Percentiles rank a stretch among this genome's conserved stretches.
Evolutionary conservation across 345 rosid genomes (phyloP).

Genomic region (Salix suchowensis): DNA sequence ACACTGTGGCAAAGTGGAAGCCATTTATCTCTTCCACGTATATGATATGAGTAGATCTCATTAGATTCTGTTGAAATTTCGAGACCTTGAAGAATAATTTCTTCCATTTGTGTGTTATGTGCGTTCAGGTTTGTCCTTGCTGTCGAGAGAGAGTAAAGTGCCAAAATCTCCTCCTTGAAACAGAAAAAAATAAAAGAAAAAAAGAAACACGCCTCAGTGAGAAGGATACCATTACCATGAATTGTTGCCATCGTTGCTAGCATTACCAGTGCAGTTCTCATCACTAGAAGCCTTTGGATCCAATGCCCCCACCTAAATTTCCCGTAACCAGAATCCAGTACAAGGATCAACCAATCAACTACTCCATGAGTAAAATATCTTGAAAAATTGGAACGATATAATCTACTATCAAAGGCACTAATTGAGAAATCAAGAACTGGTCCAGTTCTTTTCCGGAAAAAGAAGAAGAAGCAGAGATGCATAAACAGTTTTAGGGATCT

Average conservation of each 20-base stretch:
- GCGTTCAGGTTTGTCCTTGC: constrained; percentile 6
- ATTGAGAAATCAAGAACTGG: not conserved
- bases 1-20: constrained; percentile 12
- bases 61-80: constrained; percentile 15
- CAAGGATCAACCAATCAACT: not conserved
- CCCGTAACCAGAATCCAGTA: not conserved
- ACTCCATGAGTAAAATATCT: not conserved
- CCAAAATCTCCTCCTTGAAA: not conserved
- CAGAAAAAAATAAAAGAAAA: not conserved
- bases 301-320: constrained; percentile 38
- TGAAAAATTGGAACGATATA: not conserved
- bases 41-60: constrained; percentile 15
- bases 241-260: constrained; percentile 37
- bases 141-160: not conserved
- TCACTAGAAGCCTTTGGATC: constrained; percentile 45
- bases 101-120: not conserved
- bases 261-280: constrained; percentile 39
- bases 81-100: constrained; percentile 11
- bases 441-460: not conserved
- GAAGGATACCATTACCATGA: constrained; percentile 34
- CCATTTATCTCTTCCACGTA: constrained; percentile 10
- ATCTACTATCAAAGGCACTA: not conserved
- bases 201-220: not conserved
- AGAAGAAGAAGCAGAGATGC: not conserved
- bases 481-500: not conserved